Percentiles rank a stretch among this genome's conserved stretches.
Evolutionary conservation across 164 flowering plant genomes (phyloP).

Genomic region (Akebia trifoliata): DNA sequence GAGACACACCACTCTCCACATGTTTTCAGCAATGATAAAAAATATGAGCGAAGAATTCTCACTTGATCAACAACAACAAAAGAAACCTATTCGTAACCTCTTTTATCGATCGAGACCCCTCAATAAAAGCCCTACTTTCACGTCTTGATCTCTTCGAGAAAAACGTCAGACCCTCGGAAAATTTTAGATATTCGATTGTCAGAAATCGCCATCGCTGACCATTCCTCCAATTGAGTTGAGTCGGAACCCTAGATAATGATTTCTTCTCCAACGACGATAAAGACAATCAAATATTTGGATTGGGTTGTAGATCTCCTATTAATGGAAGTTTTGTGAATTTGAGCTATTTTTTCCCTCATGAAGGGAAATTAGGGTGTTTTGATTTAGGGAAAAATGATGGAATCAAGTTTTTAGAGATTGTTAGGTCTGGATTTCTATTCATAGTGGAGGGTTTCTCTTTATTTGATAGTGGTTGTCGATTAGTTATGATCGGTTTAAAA

Average conservation of each 20-base stretch:
- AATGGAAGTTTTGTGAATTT: constrained; percentile 21
- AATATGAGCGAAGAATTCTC: too few relatives aligned
- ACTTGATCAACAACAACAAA: too few relatives aligned
- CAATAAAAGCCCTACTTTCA: constrained; percentile 61
- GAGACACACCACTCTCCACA: too few relatives aligned
- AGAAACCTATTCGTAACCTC: constrained; percentile 57
- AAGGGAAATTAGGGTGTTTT: constrained; percentile 14
- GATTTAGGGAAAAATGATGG: constrained; percentile 15
- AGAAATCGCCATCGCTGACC: constrained; percentile 47
- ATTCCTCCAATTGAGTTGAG: constrained; percentile 77
- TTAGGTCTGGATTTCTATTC: constrained; percentile 23
- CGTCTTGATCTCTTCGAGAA: constrained; percentile 50
- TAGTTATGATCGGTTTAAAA: too few relatives aligned
- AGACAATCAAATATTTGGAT: constrained; percentile 36
- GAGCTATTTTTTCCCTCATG: constrained; percentile 8
- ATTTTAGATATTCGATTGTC: constrained; percentile 16
- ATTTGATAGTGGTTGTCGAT: too few relatives aligned
- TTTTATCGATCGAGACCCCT: constrained; percentile 78
- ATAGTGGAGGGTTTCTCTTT: constrained; percentile 11
- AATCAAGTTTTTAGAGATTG: constrained; percentile 18
- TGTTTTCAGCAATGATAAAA: too few relatives aligned
- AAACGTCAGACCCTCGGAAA: constrained; percentile 7
- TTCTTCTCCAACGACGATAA: constrained; percentile 75
- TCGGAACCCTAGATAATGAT: constrained; percentile 83
- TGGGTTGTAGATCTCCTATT: constrained; percentile 12